A percentile compares a stretch with the other conserved stretches of the same genome.
phyloP scores from a whole-genome alignment of 176 grass and related monocot genomes.

The Oryza meyeriana region DNA sequence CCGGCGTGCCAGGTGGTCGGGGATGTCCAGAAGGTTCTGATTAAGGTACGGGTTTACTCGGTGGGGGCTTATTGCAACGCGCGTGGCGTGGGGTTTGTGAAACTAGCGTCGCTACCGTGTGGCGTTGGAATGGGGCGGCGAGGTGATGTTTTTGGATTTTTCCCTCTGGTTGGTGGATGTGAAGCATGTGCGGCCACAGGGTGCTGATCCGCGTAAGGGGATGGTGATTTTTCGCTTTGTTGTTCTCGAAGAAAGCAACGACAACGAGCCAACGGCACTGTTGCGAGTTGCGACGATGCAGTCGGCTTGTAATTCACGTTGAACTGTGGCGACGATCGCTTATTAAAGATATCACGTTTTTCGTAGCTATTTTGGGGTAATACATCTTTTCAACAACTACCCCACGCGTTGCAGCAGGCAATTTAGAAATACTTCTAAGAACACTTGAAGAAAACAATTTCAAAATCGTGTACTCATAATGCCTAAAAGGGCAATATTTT shows the following conservation, averaged over 20 bases:
- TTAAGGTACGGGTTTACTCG: constrained; percentile 52
- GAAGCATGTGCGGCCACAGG: neutral
- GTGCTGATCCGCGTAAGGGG: neutral
- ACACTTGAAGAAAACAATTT: too few species aligned
- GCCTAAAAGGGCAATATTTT: too few species aligned
- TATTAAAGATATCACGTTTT: neutral
- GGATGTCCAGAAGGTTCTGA: constrained; percentile 55
- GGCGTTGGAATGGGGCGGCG: neutral
- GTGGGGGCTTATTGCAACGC: too few species aligned
- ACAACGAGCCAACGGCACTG: neutral
- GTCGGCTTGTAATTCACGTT: neutral
- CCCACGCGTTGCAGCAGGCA: too few species aligned
- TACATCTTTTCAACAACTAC: neutral
- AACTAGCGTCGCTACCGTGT: neutral
- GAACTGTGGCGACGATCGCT: neutral
- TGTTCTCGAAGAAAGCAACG: neutral
- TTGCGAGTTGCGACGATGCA: neutral
- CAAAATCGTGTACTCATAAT: too few species aligned
- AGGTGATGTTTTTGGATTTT: neutral
- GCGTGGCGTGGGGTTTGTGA: neutral
- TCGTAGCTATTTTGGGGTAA: neutral
- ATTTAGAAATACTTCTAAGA: too few species aligned
- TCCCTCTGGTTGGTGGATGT: neutral
- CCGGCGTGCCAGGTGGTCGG: constrained; percentile 38
- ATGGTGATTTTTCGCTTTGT: neutral